phyloP scores from a whole-genome alignment of 768 basidiomycete genomes.

The Chlorophyllum brunneum region DNA sequence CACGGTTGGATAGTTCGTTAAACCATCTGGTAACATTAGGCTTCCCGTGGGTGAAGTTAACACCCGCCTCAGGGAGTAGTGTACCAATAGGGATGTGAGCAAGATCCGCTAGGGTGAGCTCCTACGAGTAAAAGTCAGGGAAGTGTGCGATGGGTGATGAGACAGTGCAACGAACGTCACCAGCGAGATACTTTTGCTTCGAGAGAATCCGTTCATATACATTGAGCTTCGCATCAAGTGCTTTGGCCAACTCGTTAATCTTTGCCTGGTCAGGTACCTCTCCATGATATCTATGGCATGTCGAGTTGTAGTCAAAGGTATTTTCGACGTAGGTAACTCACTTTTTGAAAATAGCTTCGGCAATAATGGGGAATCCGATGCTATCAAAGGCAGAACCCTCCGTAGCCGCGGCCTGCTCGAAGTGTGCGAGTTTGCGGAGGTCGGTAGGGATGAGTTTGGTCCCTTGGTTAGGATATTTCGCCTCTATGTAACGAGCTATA shows the following conservation, averaged over 20 bases:
- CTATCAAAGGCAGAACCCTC: constrained; percentile 45
- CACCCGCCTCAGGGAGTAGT: background rate
- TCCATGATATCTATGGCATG: background rate
- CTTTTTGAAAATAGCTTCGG: constrained; percentile 47
- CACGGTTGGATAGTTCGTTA: background rate
- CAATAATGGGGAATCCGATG: constrained; percentile 25
- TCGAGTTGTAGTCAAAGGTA: background rate
- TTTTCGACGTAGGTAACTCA: constrained; percentile 18
- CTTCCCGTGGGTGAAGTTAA: background rate
- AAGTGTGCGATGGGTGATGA: background rate
- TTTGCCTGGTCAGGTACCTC: constrained; percentile 25
- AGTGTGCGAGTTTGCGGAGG: constrained; percentile 26
- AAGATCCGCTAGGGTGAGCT: background rate
- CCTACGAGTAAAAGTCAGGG: background rate
- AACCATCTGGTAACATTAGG: background rate
- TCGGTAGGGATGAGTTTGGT: constrained; percentile 40
- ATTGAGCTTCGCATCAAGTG: constrained; percentile 32
- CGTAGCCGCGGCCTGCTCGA: constrained; percentile 38
- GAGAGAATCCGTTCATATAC: constrained; percentile 44
- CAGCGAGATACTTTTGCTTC: constrained; percentile 45
- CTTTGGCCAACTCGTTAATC: constrained; percentile 16
- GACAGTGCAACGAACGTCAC: constrained; percentile 25
- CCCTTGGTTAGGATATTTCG: constrained; percentile 45
- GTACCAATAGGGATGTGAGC: background rate
- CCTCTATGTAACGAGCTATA: constrained; percentile 47